Evolutionary conservation across 192 early-diverging fungal species (phyloP), one percentile per base, ranked within the genome.

Genomic region (Allomyces macrogynus): DNA sequence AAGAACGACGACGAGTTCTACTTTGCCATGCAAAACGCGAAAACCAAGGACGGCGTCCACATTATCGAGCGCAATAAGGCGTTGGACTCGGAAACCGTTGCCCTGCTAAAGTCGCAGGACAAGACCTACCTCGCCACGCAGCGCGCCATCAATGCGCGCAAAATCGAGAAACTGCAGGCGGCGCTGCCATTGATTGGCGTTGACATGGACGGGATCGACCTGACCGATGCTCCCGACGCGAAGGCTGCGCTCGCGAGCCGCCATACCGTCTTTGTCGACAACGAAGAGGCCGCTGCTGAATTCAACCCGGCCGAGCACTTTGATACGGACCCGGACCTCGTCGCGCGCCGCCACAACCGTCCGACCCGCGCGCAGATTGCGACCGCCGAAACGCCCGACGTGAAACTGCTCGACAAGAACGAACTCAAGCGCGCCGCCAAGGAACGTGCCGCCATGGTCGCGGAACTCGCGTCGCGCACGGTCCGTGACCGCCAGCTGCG

Each of bases 1-100:
- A 76, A 85, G 68, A 99, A 99, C 76, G 91, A 89, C 4, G 95
- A 99, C 73, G 95, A 99, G 78, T 99, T 99, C 73, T 96, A 97
- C 79, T 94, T 92, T 70, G 89, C 85, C 72, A 99, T 99, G 95
- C 84, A 93, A 71, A 87, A 87, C 68, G 69, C 83, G 23, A 82
- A 86, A 68, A 88, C 90, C 64, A 88, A 90, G 73, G 77, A 85
- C 24, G 93, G 93, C 20, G 86, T 86, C 1, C 93, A 96, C 68
- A 67, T 89, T 14, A 69, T 76, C 57, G 80, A 89, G 64, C 81
- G 88, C 27, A 82, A 86, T 61, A 73, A 87, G n/a, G 76, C 80
- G 43, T 79, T 91, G 26, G 78, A 89, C 11, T 74, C 74, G 16
- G 93, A 95, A 20, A 82, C 87, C 60, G 69, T 91, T 68, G 81